Base-by-base conservation (phyloP, 139 green algal genomes). In the Auxenochlorella pyrenoidosa region DNA sequence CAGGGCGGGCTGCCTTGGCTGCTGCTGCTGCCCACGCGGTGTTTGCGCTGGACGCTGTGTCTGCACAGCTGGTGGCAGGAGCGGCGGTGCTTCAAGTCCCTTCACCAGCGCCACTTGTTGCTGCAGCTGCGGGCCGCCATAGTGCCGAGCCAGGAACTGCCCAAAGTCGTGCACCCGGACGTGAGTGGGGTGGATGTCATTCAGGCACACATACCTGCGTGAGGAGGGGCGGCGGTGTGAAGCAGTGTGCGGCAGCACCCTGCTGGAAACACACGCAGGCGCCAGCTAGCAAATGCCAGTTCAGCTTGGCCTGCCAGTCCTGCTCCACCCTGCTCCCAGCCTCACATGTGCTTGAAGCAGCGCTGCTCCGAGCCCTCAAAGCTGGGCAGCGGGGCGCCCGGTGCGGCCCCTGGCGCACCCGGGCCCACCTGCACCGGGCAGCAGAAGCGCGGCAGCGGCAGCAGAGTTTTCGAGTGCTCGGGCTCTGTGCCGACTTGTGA, bases 271-370 rank as follows among this genome's bases (percentile, higher is more conserved):
- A 54, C 47, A 6, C 47, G 8, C 47, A 54, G 47, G 47, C 47
- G 6, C 47, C 47, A 54, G 47, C 47, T 10, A 18, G 47, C 47
- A 54, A 10, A 10, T 54, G 47, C 10, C 10, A 10, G 8, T 54
- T 54, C 47, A 54, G 47, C 47, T 54, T 6, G 47, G 47, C 10
- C 47, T 54, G 47, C 47, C 6, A 54, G 6, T 6, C 47, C 47
- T 18, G 47, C 47, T 54, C 47, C 47, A 6, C 8, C 47, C 47
- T 54, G 47, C 47, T 54, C 47, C 47, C 47, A 54, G 54, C 54
- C 54, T 63, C 16, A 63, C 78, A 71, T 71, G 51, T 28, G 21
- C n/a, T 59, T 59, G 78, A 70, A 72, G 78, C 78, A 71, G 78
- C 78, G 78, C 18, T 63, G 54, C 51, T 47, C 43, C 47, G n/a